Evolutionary conservation across 495 filamentous ascomycete genomes (phyloP).

Genomic region (Cercophora samala): DNA sequence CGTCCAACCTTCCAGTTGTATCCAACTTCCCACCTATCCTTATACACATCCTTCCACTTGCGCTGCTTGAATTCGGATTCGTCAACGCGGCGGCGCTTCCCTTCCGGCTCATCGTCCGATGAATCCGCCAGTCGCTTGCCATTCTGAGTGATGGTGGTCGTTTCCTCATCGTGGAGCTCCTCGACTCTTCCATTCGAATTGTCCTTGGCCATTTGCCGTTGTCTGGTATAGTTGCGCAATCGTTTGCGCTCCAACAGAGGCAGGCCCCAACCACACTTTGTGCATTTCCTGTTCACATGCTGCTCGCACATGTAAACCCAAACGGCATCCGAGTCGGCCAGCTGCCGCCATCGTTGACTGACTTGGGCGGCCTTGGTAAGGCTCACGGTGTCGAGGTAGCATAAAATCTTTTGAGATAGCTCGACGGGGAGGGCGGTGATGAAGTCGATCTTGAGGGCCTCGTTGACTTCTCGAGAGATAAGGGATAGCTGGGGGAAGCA

Average conservation of each 20-base stretch:
- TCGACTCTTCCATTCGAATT: slow-evolving; percentile 28
- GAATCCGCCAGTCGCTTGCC: slow-evolving; percentile 35
- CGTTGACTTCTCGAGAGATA: slow-evolving; percentile 78
- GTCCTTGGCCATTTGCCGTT: slow-evolving; percentile 56
- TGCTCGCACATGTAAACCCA: slow-evolving; percentile 99
- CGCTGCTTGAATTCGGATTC: slow-evolving; percentile 45
- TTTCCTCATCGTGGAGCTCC: slow-evolving; percentile 25
- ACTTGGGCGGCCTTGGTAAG: slow-evolving; percentile 97
- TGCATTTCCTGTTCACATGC: slow-evolving; percentile 91
- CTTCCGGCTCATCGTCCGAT: slow-evolving; percentile 29
- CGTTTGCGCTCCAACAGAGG: slow-evolving; percentile 85
- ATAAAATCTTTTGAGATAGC: slow-evolving; percentile 88
- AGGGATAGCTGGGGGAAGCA: slow-evolving; percentile 96
- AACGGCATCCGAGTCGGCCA: slow-evolving; percentile 95
- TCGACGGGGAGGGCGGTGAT: slow-evolving; percentile 83
- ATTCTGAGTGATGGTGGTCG: not conserved
- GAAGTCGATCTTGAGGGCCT: slow-evolving; percentile 95
- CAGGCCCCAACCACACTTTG: slow-evolving; percentile 93
- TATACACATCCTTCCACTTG: slow-evolving; percentile 78
- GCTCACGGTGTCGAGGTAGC: slow-evolving; percentile 90
- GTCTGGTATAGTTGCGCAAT: slow-evolving; percentile 80
- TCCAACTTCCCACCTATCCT: slow-evolving; percentile 55
- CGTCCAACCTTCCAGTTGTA: slow-evolving; percentile 96
- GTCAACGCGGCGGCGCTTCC: slow-evolving; percentile 51
- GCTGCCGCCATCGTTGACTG: slow-evolving; percentile 75